These are phyloP conservation scores for Apiotrichum mycotoxinovorans DNA, from an alignment of 1,284 basidiomycete species.

Conservation along the genomic window DNA sequence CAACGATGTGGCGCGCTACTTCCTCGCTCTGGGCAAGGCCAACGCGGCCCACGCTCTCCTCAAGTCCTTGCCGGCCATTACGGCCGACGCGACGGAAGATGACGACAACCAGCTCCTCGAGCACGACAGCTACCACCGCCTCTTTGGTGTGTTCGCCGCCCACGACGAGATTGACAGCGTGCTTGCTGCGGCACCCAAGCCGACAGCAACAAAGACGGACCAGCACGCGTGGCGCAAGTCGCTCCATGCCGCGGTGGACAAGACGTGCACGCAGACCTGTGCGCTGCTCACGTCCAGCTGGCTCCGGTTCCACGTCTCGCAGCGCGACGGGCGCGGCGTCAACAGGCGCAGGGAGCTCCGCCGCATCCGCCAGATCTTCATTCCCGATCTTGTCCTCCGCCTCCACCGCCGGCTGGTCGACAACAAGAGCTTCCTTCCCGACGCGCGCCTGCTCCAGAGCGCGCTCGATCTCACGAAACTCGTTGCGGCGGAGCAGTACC, in stretches of 20 bases:
- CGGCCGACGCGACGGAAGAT: constrained; percentile 3
- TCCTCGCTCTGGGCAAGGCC: constrained; percentile 72
- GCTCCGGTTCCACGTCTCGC: constrained; percentile 49
- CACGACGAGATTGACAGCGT: constrained; percentile 42
- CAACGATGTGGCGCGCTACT: constrained; percentile 78
- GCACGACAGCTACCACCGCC: constrained; percentile 27
- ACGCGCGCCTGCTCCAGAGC: constrained; percentile 66
- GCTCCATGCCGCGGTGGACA: constrained; percentile 34
- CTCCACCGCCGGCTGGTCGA: constrained; percentile 71
- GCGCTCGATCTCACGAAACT: constrained; percentile 74
- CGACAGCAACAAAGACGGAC: constrained; percentile 36
- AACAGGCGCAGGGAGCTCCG: constrained; percentile 65
- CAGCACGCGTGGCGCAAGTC: constrained; percentile 33
- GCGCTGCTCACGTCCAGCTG: constrained; percentile 53
- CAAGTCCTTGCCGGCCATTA: constrained; percentile 59
- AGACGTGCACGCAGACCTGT: constrained; percentile 45
- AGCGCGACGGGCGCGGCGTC: constrained; percentile 48
- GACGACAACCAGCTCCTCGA: constrained; percentile 29
- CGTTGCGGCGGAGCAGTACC: constrained; percentile 83
- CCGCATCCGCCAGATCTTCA: constrained; percentile 79
- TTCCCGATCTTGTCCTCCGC: constrained; percentile 85
- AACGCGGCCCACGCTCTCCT: constrained; percentile 66
- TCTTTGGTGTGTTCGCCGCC: constrained; percentile 37
- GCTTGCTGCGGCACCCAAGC: constrained; percentile 25
- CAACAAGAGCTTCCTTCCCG: constrained; percentile 62